Base-by-base conservation (phyloP, 257 asterid genomes). In the Jaltomata sinuosa region DNA sequence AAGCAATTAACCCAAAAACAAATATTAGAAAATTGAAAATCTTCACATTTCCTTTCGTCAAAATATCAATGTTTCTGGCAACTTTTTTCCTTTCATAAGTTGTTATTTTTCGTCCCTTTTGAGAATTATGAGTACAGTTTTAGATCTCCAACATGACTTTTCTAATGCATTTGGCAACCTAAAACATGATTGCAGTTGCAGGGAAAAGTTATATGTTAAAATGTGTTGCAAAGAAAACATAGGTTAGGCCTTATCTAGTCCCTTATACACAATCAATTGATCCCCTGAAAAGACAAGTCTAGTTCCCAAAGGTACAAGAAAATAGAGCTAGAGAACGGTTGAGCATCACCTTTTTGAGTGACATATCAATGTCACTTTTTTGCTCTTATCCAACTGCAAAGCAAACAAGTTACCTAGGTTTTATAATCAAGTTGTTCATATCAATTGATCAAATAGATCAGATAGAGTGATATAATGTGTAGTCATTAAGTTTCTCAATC, bases 351-450 rank as follows among this genome's bases (percentile, higher is more conserved):
- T 95, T 95, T 87, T 90, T 93, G 15, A 91, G 97, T 54, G 99
- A 94, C 78, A 90, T 94, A 86, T 95, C 94, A 67, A 95, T 95
- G 85, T 93, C 94, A 53, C 89, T 87, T 90, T 87, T 94, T 89
- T 95, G 98, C 76, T 92, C 93, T 67, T 79, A 84, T 38, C 99
- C 99, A 65, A 95, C 99, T n/a, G 97, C 91, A 86, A 93, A 95
- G 32, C 98, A 92, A 74, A 95, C 84, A 53, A 95, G 99, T 85
- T 95, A 95, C 85, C 93, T 92, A 34, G 99, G 97, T 87, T 91
- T 94, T 65, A 89, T 72, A 47, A 94, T 87, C 74, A 95, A 89
- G 87, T 94, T 97, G 98, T 93, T 91, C 88, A 85, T 77, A 50
- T 84, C 31, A 79, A 84, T 32, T 59, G 6, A 68, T 61, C 36